Conservation (phyloP, 73 alveolate genomes). For the Strombidium stylifer region DNA sequence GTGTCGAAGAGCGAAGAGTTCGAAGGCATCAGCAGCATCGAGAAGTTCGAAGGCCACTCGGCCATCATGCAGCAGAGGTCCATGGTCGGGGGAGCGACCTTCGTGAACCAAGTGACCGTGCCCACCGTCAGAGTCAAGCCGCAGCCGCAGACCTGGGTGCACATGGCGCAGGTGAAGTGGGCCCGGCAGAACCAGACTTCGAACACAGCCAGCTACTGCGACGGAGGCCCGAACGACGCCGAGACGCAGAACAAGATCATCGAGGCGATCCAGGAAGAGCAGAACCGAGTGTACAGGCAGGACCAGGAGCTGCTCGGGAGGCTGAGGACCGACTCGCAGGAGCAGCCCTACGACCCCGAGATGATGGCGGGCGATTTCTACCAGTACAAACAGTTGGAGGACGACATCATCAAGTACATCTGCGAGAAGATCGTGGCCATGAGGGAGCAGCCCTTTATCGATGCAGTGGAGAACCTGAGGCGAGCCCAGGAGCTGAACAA, state of each 20-base stretch:
- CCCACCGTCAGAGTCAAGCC: not conserved
- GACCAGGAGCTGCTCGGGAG: not conserved
- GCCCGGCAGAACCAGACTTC: constrained; percentile 5
- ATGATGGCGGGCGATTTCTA: constrained; percentile 6
- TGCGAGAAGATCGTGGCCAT: not conserved
- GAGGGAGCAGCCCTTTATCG: not conserved
- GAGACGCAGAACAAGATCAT: not conserved
- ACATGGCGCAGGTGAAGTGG: constrained; percentile 24
- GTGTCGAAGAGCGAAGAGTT: constrained; percentile 1
- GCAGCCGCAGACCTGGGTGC: constrained; percentile 8
- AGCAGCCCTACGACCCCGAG: not conserved
- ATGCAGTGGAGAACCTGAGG: not conserved
- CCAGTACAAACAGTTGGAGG: constrained; percentile 9
- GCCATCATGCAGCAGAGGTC: no score
- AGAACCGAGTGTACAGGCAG: not conserved
- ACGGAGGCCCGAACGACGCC: not conserved
- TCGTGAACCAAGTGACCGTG: not conserved
- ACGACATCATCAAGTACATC: constrained; percentile 9
- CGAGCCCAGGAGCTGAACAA: not conserved
- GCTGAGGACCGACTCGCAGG: not conserved
- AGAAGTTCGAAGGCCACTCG: no score
- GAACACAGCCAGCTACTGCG: not conserved
- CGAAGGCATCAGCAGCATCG: constrained; percentile 8
- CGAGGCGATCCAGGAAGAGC: not conserved
- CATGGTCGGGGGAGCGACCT: no score